Evolutionary conservation across 441 rosid genomes (phyloP).

Genomic region (Melastoma candidum): DNA sequence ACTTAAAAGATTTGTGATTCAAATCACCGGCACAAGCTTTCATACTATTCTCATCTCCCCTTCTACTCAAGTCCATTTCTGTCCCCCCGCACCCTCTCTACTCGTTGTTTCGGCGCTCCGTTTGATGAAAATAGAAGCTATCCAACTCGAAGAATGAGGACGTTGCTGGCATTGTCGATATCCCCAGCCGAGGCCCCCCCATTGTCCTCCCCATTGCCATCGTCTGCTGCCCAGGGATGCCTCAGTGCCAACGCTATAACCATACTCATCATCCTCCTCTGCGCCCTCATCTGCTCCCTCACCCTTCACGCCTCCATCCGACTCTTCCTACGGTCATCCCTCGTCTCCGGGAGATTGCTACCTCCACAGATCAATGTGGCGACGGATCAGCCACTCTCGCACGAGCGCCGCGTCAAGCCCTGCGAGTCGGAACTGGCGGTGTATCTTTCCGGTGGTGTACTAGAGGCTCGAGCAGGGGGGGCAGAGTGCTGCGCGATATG

Average conservation of each 20-base stretch:
- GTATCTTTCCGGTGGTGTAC: too few species aligned
- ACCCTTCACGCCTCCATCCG: constrained; percentile 54
- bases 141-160: too few species aligned
- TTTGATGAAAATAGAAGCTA: too few species aligned
- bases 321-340: constrained; percentile 29
- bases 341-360: constrained; percentile 1
- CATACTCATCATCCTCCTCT: constrained; percentile 45
- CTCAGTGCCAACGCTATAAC: constrained; percentile 42
- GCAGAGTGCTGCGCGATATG: constrained; percentile 78
- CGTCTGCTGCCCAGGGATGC: constrained; percentile 26
- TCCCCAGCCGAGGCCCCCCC: too few species aligned
- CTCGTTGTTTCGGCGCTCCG: too few species aligned
- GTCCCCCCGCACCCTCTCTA: too few species aligned
- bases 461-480: constrained; percentile 21
- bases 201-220: too few species aligned
- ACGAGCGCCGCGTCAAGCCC: constrained; percentile 8
- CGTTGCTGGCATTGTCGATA: too few species aligned
- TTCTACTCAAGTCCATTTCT: too few species aligned
- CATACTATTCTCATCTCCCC: too few species aligned
- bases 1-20: too few species aligned
- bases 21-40: too few species aligned
- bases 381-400: constrained; percentile 17
- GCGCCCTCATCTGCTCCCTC: constrained; percentile 52
- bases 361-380: not conserved
- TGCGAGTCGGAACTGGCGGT: constrained; percentile 36